Conservation (phyloP, 192 early-diverging fungal genomes). For the Coemansia sp. region DNA sequence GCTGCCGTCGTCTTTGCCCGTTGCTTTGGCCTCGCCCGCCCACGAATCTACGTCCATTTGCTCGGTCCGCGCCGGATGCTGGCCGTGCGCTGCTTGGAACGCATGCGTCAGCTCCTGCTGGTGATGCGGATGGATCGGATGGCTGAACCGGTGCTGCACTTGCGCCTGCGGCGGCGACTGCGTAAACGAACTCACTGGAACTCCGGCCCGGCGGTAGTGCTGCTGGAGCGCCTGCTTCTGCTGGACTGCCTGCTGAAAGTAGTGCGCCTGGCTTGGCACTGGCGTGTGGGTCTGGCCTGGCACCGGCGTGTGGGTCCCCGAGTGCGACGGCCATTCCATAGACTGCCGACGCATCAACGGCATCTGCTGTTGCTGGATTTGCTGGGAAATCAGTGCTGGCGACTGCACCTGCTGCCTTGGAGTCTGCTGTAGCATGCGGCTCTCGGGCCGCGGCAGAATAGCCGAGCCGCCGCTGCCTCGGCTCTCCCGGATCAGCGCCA, state of each 20-base stretch:
- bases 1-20: constrained; percentile 39
- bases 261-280: background rate
- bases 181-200: background rate
- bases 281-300: background rate
- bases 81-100: background rate
- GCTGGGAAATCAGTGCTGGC: background rate
- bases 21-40: background rate
- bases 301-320: constrained; percentile 2
- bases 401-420: constrained; percentile 4
- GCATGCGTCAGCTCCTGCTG: constrained; percentile 6
- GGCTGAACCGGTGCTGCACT: background rate
- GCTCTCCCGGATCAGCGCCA: constrained; percentile 36
- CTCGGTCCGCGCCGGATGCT: background rate
- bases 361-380: background rate
- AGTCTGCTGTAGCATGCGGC: constrained; percentile 4
- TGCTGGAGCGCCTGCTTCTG: constrained; percentile 4
- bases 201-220: background rate
- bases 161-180: background rate
- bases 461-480: constrained; percentile 18
- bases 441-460: constrained; percentile 20
- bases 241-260: constrained; percentile 6
- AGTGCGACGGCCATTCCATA: constrained; percentile 7
- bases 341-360: constrained; percentile 3
- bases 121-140: constrained; percentile 3
- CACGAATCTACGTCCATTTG: background rate